Evolutionary conservation across 768 basidiomycete genomes (phyloP), one percentile per base, ranked within the genome.

Genomic region (Boletus fagicola): DNA sequence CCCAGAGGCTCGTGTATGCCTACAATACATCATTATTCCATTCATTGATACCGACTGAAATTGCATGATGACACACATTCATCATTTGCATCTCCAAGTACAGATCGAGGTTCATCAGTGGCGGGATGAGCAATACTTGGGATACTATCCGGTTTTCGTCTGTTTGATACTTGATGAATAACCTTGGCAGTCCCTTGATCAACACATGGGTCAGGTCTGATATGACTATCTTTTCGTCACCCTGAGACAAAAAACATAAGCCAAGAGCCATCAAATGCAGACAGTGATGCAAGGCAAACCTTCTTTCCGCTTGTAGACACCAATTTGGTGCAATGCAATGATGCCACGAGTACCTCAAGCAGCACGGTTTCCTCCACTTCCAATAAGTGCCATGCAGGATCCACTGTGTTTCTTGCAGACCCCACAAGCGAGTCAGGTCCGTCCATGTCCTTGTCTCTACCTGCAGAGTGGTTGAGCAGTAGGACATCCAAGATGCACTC

Each of bases 41-140:
- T 39, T n/a, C 31, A 35, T 12, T n/a, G 53, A 48, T 9, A 31
- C 9, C 7, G 30, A 39, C 42, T 31, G 38, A 40, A 50, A 38
- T 22, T 16, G 31, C 18, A 49, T n/a, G 45, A 65, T 59, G 33
- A 66, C 50, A 28, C 64, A 96, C 95, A 38, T 88, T 77, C 53
- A 90, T 85, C 86, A 91, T 88, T 49, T 95, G 80, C 88, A 97
- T 90, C 72, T 98, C 95, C 44, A 95, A 81, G 70, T 98, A 99
- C 30, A 95, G 75, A 53, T 94, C 90, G 40, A 98, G 77, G 61
- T 92, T 90, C 88, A 98, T 90, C 26, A 95, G 72, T 13, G 84
- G 83, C 1, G 92, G 91, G 38, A 99, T 82, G 22, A 84, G 66
- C 30, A 99, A 74, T 2, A 98, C 84, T 50, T 92, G 84, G 6